Base-by-base conservation (phyloP, 352 stramenopile genomes). In the Phytophthora lateralis region DNA sequence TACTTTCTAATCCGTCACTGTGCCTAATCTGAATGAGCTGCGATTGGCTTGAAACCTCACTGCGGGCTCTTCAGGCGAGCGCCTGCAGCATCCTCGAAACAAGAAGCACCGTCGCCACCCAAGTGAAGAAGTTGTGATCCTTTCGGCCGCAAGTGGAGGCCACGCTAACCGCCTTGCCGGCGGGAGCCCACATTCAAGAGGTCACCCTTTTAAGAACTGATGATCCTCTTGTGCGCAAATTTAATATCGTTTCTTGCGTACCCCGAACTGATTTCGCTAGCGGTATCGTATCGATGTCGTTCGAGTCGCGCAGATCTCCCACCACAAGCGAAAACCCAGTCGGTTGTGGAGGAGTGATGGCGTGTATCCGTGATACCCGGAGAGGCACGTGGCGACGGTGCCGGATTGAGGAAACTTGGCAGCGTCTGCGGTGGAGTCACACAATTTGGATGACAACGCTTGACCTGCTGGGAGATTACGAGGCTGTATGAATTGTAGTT, bases 281-380 rank as follows among this genome's bases (percentile, higher is more conserved):
- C n/a, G 20, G 1, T 24, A 24, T 24, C 21, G 21, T n/a, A n/a
- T n/a, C n/a, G n/a, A n/a, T n/a, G n/a, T 24, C 21, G 21, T 24
- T 71, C 35, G 73, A 77, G 29, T 69, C 75, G 9, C 75, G 75
- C 42, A 84, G 55, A 47, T 84, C 71, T 24, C 71, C 65, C 21
- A 79, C 47, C n/a, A 77, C 30, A 18, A 77, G 27, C 64, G 70
- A 8, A 60, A 56, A 4, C 71, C 54, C 8, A 78, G 56, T n/a
- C 53, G 59, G 4, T 71, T 57, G 43, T 80, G 72, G 24, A 84
- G 51, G 26, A 79, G 34, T 11, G 75, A 66, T 69, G 66, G 3
- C 75, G 66, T 9, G 66, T 78, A 44, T 81, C 75, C 14, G 65
- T 69, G 20, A 83, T 76, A 18, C 71, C 75, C 2, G 71, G 68